Evolutionary conservation across 345 rosid species (phyloP), one percentile per base, ranked within the genome.

Genomic region (Hypericum androsaemum): DNA sequence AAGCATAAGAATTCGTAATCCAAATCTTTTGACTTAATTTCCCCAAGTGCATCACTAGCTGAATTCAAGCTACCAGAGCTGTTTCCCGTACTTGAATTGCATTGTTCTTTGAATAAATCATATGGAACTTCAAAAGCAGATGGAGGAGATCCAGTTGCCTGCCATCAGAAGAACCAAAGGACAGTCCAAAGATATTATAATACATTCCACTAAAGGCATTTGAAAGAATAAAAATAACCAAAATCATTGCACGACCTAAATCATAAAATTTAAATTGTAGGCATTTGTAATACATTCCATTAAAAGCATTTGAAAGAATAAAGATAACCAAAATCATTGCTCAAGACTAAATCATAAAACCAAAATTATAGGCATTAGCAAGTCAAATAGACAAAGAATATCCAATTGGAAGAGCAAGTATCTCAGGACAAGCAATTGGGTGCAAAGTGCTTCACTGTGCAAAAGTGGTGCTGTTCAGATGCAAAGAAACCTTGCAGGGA

Each of bases 131-230:
- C 72, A 67, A 86, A 87, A 53, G 95, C 72, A 46, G 96, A 86
- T 11, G 92, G 89, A 46, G 96, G 98, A 51, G 87, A 80, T 60
- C 96, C 95, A 54, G 81, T 84, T 56, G 98, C 65, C 98, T 87
- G 79, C 63, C 68, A 71, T 36, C 64, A 78, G 74, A 67, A 69
- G 35, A 67, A 45, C 59, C 22, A 43, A 47, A 36, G 47, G 43
- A 37, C 22, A 50, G 50, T 39, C 3, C 15, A 46, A 46, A 32
- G 5, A 16, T 22, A 22, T 22, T 22, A 4, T 22, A 53, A 53
- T 15, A 6, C 7, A 43, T 22, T 11, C 9, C n/a, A 40, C 44
- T 14, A 41, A 43, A 39, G 13, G 45, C 46, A 49, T 9, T 3
- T 37, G 6, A 13, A 17, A 22, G 38, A 43, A 47, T n/a, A 55